phyloP scores from a whole-genome alignment of 2,329 filamentous ascomycete species.

The Coniochaeta prunicola region DNA sequence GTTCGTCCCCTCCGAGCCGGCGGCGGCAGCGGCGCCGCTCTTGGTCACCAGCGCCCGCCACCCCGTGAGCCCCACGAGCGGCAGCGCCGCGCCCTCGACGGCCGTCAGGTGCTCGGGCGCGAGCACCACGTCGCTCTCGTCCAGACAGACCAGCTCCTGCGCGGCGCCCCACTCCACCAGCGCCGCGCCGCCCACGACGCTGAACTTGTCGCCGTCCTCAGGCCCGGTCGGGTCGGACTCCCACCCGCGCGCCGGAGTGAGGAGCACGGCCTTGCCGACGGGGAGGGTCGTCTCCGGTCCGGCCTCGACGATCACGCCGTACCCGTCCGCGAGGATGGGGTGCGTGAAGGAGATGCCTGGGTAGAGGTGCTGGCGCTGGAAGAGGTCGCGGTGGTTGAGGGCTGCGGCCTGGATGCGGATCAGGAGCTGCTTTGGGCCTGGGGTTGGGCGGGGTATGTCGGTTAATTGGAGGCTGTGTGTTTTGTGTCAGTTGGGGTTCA shows the following conservation, averaged over 20 bases:
- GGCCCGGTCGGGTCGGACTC: slow-evolving; percentile 62
- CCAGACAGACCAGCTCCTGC: slow-evolving; percentile 64
- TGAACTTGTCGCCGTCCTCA: slow-evolving; percentile 52
- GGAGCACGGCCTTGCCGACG: slow-evolving; percentile 52
- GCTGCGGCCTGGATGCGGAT: slow-evolving; percentile 72
- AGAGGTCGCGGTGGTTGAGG: slow-evolving; percentile 92
- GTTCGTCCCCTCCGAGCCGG: slow-evolving; percentile 58
- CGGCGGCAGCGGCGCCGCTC: slow-evolving; percentile 53
- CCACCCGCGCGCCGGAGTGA: slow-evolving; percentile 78
- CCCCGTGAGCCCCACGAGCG: slow-evolving; percentile 77
- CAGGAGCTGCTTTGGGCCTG: slow-evolving; percentile 61
- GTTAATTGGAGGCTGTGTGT: slow-evolving; percentile 47
- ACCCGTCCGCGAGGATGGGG: slow-evolving; percentile 77
- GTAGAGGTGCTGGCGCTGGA: slow-evolving; percentile 88
- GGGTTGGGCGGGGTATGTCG: slow-evolving; percentile 54
- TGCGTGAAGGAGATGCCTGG: slow-evolving; percentile 73
- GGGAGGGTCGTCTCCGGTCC: slow-evolving; percentile 38
- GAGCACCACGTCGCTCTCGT: slow-evolving; percentile 66
- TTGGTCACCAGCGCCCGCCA: slow-evolving; percentile 85
- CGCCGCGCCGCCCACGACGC: slow-evolving; percentile 63
- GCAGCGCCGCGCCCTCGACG: slow-evolving; percentile 74
- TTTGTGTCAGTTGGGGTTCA: slow-evolving; percentile 4
- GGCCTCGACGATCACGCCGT: slow-evolving; percentile 61
- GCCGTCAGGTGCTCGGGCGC: slow-evolving; percentile 65
- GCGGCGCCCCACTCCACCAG: slow-evolving; percentile 61